Evolutionary conservation across 2,329 filamentous ascomycete species (phyloP).

Genomic region (Colletotrichum aenigma): DNA sequence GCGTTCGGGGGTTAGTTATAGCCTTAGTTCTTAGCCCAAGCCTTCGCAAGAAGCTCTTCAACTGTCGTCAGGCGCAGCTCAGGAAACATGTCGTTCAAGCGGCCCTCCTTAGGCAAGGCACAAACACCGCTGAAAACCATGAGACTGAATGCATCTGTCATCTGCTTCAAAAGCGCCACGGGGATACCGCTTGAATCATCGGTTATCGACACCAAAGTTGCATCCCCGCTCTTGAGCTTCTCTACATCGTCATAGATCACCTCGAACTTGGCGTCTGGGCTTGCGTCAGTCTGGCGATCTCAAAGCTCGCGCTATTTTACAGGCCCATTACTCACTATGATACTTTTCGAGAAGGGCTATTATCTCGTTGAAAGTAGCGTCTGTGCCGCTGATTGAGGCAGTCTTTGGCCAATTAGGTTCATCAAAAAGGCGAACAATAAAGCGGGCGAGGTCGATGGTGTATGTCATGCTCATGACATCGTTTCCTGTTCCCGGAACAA

Average conservation of each 20-base stretch:
- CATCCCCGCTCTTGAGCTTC: not conserved
- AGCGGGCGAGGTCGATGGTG: slow-evolving; percentile 23
- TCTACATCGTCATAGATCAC: not conserved
- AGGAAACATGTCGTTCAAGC: not conserved
- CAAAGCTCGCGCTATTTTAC: not conserved
- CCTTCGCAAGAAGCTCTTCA: not conserved
- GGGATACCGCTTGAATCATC: not conserved
- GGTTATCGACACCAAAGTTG: not conserved
- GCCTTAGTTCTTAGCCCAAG: not conserved
- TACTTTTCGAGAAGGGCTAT: not conserved
- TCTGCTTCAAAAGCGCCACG: not conserved
- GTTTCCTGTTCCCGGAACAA: slow-evolving; percentile 1
- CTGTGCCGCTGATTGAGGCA: not conserved
- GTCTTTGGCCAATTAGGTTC: not conserved
- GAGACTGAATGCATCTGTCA: not conserved
- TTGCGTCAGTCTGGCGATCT: not conserved
- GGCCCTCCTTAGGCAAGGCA: not conserved
- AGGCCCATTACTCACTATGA: not conserved
- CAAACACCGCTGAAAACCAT: not conserved
- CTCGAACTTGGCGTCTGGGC: not conserved
- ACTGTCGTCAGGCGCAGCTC: not conserved
- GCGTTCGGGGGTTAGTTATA: not conserved
- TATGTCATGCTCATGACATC: slow-evolving; percentile 1
- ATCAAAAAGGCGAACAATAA: slow-evolving; percentile 39
- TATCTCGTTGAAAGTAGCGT: not conserved